Conservation (phyloP, 495 filamentous ascomycete genomes). For the Penicillium waksmanii region DNA sequence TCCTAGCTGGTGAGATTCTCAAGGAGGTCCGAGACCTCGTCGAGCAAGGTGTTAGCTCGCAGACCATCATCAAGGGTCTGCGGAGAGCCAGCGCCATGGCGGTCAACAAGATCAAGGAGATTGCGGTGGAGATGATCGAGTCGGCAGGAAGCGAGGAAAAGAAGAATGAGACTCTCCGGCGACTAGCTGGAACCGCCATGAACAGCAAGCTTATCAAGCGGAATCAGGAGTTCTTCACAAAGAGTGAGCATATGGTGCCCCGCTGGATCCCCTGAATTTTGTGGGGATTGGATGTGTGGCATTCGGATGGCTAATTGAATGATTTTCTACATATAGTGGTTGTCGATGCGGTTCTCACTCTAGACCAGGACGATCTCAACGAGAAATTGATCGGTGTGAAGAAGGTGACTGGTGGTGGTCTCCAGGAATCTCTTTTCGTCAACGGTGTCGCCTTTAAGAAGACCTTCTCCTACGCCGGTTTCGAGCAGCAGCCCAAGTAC, state of each 20-base stretch:
- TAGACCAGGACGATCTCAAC: constrained; percentile 96
- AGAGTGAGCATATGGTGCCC: constrained; percentile 63
- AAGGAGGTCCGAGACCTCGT: constrained; percentile 95
- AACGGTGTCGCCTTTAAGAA: constrained; percentile 99
- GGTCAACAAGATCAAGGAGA: constrained; percentile 98
- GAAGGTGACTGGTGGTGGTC: constrained; percentile 93
- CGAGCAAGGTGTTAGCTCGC: constrained; percentile 95
- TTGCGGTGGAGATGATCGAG: constrained; percentile 76
- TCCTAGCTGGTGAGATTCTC: constrained; percentile 92
- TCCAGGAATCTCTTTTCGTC: constrained; percentile 96
- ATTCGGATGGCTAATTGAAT: constrained; percentile 5
- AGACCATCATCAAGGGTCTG: constrained; percentile 95
- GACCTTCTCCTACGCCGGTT: constrained; percentile 98
- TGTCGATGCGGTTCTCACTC: constrained; percentile 93
- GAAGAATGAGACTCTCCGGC: constrained; percentile 84
- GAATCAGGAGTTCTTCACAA: constrained; percentile 95
- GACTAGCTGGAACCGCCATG: constrained; percentile 96
- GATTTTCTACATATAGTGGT: constrained; percentile 67
- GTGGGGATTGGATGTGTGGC: not conserved
- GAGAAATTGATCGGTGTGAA: constrained; percentile 98
- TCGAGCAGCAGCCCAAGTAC: constrained; percentile 97
- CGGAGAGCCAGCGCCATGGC: constrained; percentile 88
- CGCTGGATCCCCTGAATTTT: not conserved
- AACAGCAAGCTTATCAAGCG: constrained; percentile 99
- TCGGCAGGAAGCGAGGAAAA: constrained; percentile 66